Evolutionary conservation across 106 monocot genomes (phyloP).

Genomic region (Gastrodia elata): DNA sequence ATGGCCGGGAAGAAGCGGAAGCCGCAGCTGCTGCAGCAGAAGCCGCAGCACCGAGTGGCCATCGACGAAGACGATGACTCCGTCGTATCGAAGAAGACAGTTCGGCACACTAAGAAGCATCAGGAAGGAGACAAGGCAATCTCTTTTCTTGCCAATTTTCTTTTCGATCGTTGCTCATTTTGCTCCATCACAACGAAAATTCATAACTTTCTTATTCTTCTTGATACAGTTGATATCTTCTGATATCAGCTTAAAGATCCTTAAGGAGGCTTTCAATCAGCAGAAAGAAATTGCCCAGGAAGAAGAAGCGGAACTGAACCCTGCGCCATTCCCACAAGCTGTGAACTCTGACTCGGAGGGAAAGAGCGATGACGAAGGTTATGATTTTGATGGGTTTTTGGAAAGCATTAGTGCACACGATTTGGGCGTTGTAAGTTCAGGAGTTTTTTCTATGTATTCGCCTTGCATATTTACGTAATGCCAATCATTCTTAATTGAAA

Average conservation of each 20-base stretch:
- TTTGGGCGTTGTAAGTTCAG: conserved; percentile 26
- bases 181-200: not conserved
- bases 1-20: conserved; percentile 85
- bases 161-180: not conserved
- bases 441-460: not conserved
- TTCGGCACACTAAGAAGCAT: conserved; percentile 47
- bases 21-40: conserved; percentile 12
- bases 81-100: conserved; percentile 31
- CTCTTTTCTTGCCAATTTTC: not conserved
- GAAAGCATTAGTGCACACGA: conserved; percentile 51
- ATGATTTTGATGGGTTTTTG: conserved; percentile 56
- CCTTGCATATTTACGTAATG: no score
- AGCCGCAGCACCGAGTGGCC: conserved; percentile 21
- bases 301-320: conserved; percentile 3
- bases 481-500: no score
- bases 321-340: conserved; percentile 15
- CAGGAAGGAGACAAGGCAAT: conserved; percentile 48
- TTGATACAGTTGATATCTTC: conserved; percentile 43
- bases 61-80: conserved; percentile 46
- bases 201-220: not conserved
- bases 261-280: conserved; percentile 61
- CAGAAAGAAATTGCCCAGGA: conserved; percentile 69
- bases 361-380: conserved; percentile 34
- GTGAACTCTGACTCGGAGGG: conserved; percentile 6
- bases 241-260: conserved; percentile 64